Evolutionary conservation across 306 rosid species (phyloP), one percentile per base, ranked within the genome.

Genomic region (Pyrus pyrifolia): DNA sequence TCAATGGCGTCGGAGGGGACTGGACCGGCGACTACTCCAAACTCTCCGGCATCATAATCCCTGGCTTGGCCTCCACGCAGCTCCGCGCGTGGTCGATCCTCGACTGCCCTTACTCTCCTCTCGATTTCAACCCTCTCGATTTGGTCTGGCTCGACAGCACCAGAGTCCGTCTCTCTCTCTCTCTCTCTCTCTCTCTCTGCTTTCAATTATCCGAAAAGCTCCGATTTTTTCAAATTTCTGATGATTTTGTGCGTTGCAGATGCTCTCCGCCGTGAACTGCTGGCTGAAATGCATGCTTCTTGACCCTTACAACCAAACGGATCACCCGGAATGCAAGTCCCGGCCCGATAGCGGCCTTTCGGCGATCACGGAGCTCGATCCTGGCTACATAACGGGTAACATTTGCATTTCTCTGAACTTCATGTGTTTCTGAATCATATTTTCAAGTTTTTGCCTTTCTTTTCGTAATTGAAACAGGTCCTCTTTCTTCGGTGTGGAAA

Each of bases 301-400:
- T 52, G 99, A 95, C 27, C 97, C 97, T 70, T 87, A 90, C 86
- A 92, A 90, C 80, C 99, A 95, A 82, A 92, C 97, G 4, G 99
- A 95, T 83, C 96, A 95, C 35, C 96, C 96, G 35, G 90, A 95
- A 55, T 95, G 99, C 84, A 92, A 91, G 85, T 90, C 99, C 0
- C 95, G 99, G 45, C 99, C 99, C 35, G 99, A 95, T 74, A 90
- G 93, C 3, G 99, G 99, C 74, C 99, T 95, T 86, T 95, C 99
- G 5, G 99, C 96, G 12, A 95, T 95, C 71, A 95, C 97, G 1
- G 99, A 95, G 76, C 97, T 95, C 68, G 99, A 95, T 87, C 99
- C 99, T 7, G 99, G 99, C 70, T 95, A 95, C 71, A 95, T 95
- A 71, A 95, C 99, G 33, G 99, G 99, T 87, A 70, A 46, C 62